Evolutionary conservation across 208 protist genomes (phyloP).

Genomic region (Crithidia brevicula): DNA sequence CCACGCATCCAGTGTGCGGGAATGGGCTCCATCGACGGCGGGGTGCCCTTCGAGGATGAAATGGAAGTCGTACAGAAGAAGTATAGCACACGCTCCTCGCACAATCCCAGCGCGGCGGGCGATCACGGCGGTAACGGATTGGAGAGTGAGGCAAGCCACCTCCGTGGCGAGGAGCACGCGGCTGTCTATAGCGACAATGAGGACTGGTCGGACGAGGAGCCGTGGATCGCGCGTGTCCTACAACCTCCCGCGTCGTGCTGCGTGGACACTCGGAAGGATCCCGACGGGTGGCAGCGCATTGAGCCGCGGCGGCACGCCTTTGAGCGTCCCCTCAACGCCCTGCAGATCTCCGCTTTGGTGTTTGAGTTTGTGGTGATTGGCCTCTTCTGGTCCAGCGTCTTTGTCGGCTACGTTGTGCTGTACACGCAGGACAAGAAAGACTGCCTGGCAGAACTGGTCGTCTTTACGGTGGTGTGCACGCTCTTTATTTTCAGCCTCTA

Average conservation of each 20-base stretch:
- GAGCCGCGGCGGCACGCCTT: constrained; percentile 60
- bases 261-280: constrained; percentile 46
- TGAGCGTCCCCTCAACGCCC: constrained; percentile 65
- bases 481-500: constrained; percentile 28
- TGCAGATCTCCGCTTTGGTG: constrained; percentile 64
- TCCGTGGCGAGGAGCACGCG: constrained; percentile 9
- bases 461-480: constrained; percentile 36
- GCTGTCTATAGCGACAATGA: constrained; percentile 6
- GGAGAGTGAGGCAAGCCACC: constrained; percentile 10
- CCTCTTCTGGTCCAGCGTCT: constrained; percentile 61
- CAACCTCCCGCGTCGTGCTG: constrained; percentile 44
- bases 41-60: constrained; percentile 13
- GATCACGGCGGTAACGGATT: constrained; percentile 8
- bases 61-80: constrained; percentile 19
- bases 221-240: not conserved
- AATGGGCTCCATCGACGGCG: not conserved
- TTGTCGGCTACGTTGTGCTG: constrained; percentile 50
- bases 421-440: constrained; percentile 36
- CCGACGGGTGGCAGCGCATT: constrained; percentile 56
- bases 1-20: constrained; percentile 11
- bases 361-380: constrained; percentile 41
- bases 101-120: not conserved
- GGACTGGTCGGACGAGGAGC: constrained; percentile 13
- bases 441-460: constrained; percentile 48
- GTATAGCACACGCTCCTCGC: constrained; percentile 8